Percentiles rank a stretch among this genome's conserved stretches.
phyloP scores from a whole-genome alignment of 805 yeast genomes.

The Torulaspora indica region DNA sequence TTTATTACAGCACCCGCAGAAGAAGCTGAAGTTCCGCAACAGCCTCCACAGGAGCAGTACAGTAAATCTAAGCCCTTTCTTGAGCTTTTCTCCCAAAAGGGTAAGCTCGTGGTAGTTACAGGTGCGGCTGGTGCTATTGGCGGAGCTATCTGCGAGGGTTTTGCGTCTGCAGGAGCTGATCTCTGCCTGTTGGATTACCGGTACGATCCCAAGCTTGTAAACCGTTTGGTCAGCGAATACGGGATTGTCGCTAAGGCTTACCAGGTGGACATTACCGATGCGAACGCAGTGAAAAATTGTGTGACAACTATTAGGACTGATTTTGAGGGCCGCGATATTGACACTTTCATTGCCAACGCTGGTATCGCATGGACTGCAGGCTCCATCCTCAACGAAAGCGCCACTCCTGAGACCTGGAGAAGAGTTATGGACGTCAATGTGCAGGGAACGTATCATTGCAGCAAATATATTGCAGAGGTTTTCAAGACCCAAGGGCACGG shows the following conservation, averaged over 20 bases:
- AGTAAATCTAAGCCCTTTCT: conserved; percentile 26
- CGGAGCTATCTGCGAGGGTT: too few relatives aligned
- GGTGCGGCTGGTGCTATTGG: conserved; percentile 64
- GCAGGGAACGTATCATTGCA: conserved; percentile 75
- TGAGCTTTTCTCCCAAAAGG: conserved; percentile 72
- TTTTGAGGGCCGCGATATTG: conserved; percentile 66
- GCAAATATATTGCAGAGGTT: conserved; percentile 38
- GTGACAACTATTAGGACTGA: conserved; percentile 47
- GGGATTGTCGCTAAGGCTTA: conserved; percentile 58
- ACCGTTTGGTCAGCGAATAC: conserved; percentile 39
- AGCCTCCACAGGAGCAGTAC: conserved; percentile 19
- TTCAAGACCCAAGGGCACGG: too few relatives aligned
- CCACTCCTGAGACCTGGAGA: conserved; percentile 53
- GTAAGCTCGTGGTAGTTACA: conserved; percentile 75
- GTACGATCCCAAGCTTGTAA: conserved; percentile 18
- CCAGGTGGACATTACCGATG: conserved; percentile 32
- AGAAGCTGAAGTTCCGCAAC: conserved; percentile 15
- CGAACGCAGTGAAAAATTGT: conserved; percentile 26
- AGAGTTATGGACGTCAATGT: conserved; percentile 70
- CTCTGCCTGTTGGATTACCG: conserved; percentile 7
- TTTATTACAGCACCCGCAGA: conserved; percentile 7
- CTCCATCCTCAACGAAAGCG: conserved; percentile 35
- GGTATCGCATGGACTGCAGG: conserved; percentile 74
- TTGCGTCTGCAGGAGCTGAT: too few relatives aligned
- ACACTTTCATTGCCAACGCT: conserved; percentile 84